phyloP scores from a whole-genome alignment of 768 basidiomycete species.

The Rickenella mellea region DNA sequence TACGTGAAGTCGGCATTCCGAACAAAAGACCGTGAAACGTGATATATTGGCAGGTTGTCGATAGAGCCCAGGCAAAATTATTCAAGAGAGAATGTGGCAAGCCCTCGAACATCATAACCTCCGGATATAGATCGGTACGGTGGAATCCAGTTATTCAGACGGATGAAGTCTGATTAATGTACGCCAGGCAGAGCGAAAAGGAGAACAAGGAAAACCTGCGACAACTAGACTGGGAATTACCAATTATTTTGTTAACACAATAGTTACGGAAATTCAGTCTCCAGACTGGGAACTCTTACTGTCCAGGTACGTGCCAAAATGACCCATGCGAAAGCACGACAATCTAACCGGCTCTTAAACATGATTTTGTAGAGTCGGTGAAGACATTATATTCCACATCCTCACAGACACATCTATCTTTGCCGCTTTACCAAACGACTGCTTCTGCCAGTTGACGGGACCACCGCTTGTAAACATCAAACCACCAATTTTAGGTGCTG shows the following conservation, averaged over 20 bases:
- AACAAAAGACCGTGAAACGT: no score
- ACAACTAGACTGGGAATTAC: conserved; percentile 33
- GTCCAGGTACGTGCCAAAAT: conserved; percentile 34
- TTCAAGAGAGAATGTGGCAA: conserved; percentile 29
- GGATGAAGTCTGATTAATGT: neutral
- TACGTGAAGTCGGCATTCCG: no score
- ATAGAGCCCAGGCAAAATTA: conserved; percentile 48
- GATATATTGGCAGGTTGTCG: conserved; percentile 38
- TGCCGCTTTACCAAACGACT: conserved; percentile 70
- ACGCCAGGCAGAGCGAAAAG: conserved; percentile 22
- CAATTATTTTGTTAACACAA: conserved; percentile 65
- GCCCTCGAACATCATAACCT: conserved; percentile 50
- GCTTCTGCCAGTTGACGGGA: conserved; percentile 78
- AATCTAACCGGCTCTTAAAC: neutral
- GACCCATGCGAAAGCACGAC: conserved; percentile 1
- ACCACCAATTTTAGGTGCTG: conserved; percentile 10
- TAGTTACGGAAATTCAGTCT: conserved; percentile 54
- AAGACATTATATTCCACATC: conserved; percentile 67
- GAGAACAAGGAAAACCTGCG: conserved; percentile 30
- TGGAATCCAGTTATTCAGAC: neutral
- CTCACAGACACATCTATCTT: conserved; percentile 71
- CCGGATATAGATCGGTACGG: conserved; percentile 56
- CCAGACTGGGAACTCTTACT: conserved; percentile 61
- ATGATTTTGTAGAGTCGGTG: conserved; percentile 50
- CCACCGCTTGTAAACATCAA: conserved; percentile 45